Percentiles rank a stretch among this genome's conserved stretches.
Evolutionary conservation across 139 green algal species (phyloP).

Genomic region (Chlamydomonas applanata): DNA sequence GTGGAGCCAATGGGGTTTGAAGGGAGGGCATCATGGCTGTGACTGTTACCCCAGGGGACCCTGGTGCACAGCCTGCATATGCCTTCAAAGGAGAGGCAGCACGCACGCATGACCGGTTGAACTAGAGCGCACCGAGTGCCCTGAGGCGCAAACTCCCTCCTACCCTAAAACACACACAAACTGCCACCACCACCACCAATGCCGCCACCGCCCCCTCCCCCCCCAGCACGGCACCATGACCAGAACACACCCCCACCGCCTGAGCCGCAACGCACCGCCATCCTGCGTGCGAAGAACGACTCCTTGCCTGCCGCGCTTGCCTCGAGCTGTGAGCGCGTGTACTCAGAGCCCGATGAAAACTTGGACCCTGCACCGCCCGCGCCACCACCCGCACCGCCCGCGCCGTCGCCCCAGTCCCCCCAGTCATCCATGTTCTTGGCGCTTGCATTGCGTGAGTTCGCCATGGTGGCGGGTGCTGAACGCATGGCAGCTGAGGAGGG

Average conservation of each 20-base stretch:
- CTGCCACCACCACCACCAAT: too few species aligned
- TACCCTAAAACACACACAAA: too few species aligned
- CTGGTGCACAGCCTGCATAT: too few species aligned
- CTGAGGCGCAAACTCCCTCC: too few species aligned
- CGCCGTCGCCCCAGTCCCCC: slow-evolving; percentile 74
- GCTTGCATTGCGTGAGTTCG: background rate
- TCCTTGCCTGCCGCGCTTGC: slow-evolving; percentile 83
- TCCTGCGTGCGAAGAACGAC: slow-evolving; percentile 85
- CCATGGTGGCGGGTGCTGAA: background rate
- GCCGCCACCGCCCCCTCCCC: background rate
- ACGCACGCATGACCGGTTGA: too few species aligned
- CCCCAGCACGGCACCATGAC: background rate
- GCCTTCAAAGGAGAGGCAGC: too few species aligned
- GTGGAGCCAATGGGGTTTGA: too few species aligned
- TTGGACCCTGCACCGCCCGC: too few species aligned
- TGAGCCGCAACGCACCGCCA: slow-evolving; percentile 37
- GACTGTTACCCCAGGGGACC: too few species aligned
- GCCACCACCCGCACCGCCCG: too few species aligned
- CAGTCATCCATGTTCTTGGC: slow-evolving; percentile 43
- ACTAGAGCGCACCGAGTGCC: too few species aligned
- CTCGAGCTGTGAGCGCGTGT: slow-evolving; percentile 68
- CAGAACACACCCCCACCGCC: background rate
- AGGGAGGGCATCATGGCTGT: too few species aligned
- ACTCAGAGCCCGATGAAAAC: slow-evolving; percentile 52
- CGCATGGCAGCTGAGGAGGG: background rate